These are phyloP conservation scores for Phaffia tasmanica DNA, from an alignment of 768 basidiomycete species.

Conservation along the genomic window DNA sequence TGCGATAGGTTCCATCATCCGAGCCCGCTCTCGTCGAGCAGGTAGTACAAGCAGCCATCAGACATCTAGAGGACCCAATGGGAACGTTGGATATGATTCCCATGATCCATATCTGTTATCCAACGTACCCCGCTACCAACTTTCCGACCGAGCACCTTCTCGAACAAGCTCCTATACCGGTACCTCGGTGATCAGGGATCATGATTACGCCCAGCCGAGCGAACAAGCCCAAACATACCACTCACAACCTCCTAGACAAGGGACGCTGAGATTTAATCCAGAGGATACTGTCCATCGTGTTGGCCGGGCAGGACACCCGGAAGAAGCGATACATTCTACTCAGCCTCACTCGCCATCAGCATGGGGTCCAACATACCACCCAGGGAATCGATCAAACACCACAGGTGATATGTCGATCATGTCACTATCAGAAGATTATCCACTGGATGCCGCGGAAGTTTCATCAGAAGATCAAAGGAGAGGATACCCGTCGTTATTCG, in stretches of 20 bases:
- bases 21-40: constrained; percentile 35
- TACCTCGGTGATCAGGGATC: constrained; percentile 15
- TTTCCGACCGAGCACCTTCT: constrained; percentile 29
- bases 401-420: constrained; percentile 1
- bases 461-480: not conserved
- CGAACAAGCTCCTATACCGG: not conserved
- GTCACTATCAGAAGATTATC: not conserved
- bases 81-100: constrained; percentile 12
- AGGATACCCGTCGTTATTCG: not conserved
- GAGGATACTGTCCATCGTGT: constrained; percentile 37
- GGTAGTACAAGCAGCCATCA: constrained; percentile 26
- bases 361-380: not conserved
- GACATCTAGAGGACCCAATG: constrained; percentile 34
- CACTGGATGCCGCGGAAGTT: not conserved
- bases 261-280: constrained; percentile 34
- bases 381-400: not conserved
- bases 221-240: constrained; percentile 7
- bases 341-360: constrained; percentile 24
- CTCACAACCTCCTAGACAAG: not conserved
- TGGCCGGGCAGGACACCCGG: constrained; percentile 29
- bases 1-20: constrained; percentile 77
- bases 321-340: constrained; percentile 28
- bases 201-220: constrained; percentile 30
- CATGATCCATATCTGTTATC: constrained; percentile 18
- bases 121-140: constrained; percentile 25